A percentile compares a stretch with the other conserved stretches of the same genome.
Conservation (phyloP, 169 alveolate species). For the Theileria equi region DNA sequence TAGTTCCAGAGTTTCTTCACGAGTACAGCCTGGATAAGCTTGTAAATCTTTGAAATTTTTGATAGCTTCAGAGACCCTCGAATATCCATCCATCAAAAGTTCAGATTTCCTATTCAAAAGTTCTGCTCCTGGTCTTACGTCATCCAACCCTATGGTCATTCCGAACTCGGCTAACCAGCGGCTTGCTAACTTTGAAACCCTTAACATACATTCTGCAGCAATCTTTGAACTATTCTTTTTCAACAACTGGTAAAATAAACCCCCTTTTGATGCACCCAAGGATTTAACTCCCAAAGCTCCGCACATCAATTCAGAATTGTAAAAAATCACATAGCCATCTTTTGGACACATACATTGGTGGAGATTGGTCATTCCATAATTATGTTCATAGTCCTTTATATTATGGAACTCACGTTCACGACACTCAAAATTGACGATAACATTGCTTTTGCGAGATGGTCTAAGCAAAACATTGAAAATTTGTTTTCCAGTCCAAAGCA, state of each 20-base stretch:
- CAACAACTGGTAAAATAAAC: conserved; percentile 89
- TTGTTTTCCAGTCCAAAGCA: conserved; percentile 99
- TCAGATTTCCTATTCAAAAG: conserved; percentile 54
- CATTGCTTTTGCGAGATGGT: conserved; percentile 86
- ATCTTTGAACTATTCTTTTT: conserved; percentile 87
- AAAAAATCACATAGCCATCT: conserved; percentile 94
- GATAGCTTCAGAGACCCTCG: conserved; percentile 85
- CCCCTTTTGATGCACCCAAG: conserved; percentile 87
- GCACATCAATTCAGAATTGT: conserved; percentile 91
- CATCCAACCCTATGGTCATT: conserved; percentile 98
- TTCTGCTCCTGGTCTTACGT: conserved; percentile 88
- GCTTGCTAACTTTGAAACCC: conserved; percentile 93
- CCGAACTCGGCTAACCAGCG: conserved; percentile 95
- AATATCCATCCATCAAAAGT: conserved; percentile 81
- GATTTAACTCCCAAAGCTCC: conserved; percentile 95
- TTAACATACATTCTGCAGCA: conserved; percentile 92
- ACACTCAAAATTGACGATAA: conserved; percentile 83
- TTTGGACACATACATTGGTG: conserved; percentile 67
- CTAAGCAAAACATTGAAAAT: conserved; percentile 87
- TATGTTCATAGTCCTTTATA: background rate
- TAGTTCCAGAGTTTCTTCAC: conserved; percentile 94
- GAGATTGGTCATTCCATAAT: conserved; percentile 4
- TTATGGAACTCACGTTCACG: conserved; percentile 85
- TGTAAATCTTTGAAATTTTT: conserved; percentile 79
- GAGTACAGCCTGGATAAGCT: conserved; percentile 94